Base-by-base conservation (phyloP, 1,139 yeast genomes). In the Zygotorulaspora mrakii region DNA sequence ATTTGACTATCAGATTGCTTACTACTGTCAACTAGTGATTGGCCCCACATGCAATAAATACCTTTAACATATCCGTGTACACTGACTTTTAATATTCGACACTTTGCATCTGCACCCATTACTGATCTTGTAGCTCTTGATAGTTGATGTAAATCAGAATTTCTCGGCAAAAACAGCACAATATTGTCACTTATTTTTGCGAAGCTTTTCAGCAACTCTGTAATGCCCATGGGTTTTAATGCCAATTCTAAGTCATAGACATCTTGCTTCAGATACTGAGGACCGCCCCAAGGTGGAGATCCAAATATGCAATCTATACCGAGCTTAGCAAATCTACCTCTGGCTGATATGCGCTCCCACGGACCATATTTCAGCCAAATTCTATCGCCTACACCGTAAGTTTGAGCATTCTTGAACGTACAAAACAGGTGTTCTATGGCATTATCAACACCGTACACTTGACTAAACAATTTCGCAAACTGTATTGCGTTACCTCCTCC, bases 251-350 rank as follows among this genome's bases (percentile, higher is more conserved):
- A 54, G 48, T 80, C 78, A 65, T 77, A 84, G 0, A 59, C 52
- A 1, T 67, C 67, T 3, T 57, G 50, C 8, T 65, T 54, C 24
- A 67, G 64, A 62, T 89, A 91, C 3, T 66, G 60, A 0, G 94
- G 87, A 0, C 98, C 98, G 11, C 97, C 97, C 98, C 98, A 91
- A 0, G 97, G 97, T 0, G 97, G 97, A 4, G 96, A 86, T 17
- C 81, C 74, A 63, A 87, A 89, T 5, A 83, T 70, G 32, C 85
- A 72, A 53, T 84, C 94, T 30, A 80, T 70, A 2, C 66, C 62
- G 42, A 66, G 41, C 31, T 56, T 35, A 33, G 49, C 39, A 21
- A 60, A 49, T 39, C 55, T 47, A 20, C 54, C 52, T 10, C 52
- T 51, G 13, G 57, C 51, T 8, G 66, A 50, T 39, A 76, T 47